Evolutionary conservation across 352 stramenopile genomes (phyloP).

Genomic region (Phytophthora cactorum): DNA sequence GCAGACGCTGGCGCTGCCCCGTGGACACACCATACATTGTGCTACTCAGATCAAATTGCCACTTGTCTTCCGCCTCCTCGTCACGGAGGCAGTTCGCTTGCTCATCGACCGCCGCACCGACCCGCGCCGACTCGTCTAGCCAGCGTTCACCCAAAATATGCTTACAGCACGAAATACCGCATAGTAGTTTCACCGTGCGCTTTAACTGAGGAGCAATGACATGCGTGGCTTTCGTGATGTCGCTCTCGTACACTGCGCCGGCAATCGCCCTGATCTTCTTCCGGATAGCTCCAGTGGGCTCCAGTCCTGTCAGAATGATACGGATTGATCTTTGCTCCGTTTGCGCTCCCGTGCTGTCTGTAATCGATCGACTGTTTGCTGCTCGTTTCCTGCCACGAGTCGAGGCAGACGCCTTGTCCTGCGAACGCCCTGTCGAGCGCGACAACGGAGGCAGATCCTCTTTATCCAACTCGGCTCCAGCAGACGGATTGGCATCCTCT

Average conservation of each 20-base stretch:
- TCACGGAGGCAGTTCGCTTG: conserved; percentile 48
- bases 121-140: conserved; percentile 50
- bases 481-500: background rate
- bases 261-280: conserved; percentile 56
- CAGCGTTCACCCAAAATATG: conserved; percentile 59
- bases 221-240: conserved; percentile 55
- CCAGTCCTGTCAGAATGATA: conserved; percentile 57
- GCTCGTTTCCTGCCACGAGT: conserved; percentile 16
- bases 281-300: conserved; percentile 41
- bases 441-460: background rate
- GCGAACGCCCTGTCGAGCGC: background rate
- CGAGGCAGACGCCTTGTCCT: conserved; percentile 7
- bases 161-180: conserved; percentile 56
- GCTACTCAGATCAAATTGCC: conserved; percentile 49
- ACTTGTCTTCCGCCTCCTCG: conserved; percentile 51
- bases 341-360: conserved; percentile 22
- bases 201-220: conserved; percentile 59
- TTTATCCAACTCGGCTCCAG: background rate
- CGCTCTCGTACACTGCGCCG: conserved; percentile 48
- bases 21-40: conserved; percentile 50
- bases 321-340: conserved; percentile 29
- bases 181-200: conserved; percentile 66
- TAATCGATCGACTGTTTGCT: conserved; percentile 13
- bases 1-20: conserved; percentile 38
- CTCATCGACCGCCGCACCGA: conserved; percentile 40